Conservation (phyloP, 2,329 filamentous ascomycete species). For the Botrytis galanthina region DNA sequence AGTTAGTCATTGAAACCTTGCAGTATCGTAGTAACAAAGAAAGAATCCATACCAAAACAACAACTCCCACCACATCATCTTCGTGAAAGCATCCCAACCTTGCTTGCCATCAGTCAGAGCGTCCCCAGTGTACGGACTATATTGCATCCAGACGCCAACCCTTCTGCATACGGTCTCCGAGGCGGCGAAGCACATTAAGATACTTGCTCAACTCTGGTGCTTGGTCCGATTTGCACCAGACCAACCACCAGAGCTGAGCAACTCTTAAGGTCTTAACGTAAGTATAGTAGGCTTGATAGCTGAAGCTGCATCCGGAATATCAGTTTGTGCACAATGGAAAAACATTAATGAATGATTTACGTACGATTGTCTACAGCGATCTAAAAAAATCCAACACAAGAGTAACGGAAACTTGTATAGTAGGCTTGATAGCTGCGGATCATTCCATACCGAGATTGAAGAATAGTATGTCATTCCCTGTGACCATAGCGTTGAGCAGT, state of each 20-base stretch:
- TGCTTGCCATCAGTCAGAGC: background rate
- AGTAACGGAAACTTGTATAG: background rate
- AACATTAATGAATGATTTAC: background rate
- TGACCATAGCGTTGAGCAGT: background rate
- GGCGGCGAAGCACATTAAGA: background rate
- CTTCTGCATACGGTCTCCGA: background rate
- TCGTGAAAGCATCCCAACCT: background rate
- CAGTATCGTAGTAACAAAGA: background rate
- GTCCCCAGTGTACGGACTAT: background rate
- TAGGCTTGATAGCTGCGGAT: background rate
- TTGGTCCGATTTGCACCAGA: background rate
- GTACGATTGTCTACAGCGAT: background rate
- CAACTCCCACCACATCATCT: background rate
- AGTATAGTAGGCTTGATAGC: background rate
- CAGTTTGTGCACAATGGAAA: background rate
- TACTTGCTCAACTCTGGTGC: background rate
- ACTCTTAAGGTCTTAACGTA: fast-evolving
- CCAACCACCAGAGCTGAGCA: background rate
- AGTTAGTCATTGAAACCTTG: background rate
- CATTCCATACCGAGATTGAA: background rate
- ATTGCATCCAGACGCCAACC: fast-evolving
- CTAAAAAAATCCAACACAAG: background rate
- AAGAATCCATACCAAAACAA: background rate
- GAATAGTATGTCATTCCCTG: background rate
- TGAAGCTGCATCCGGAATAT: background rate